A percentile compares a stretch with the other conserved stretches of the same genome.
Evolutionary conservation across 192 early-diverging fungal species (phyloP).

Genomic region (Thoreauomyces humboldtii): DNA sequence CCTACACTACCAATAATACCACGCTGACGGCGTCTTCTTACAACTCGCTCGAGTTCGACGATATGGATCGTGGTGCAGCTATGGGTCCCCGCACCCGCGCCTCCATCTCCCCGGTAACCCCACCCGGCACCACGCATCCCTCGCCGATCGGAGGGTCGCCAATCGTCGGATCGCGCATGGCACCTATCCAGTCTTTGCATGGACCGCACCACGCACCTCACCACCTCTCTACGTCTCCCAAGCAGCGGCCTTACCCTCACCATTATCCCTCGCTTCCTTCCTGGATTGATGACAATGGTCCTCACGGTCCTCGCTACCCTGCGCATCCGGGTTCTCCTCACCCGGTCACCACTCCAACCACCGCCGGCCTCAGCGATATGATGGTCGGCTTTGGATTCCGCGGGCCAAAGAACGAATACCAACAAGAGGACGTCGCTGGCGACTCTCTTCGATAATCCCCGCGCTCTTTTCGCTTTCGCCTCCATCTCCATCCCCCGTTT

Average conservation of each 20-base stretch:
- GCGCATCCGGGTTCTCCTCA: neutral
- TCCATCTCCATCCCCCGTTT: too few relatives aligned
- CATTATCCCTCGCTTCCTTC: constrained; percentile 6
- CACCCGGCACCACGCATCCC: neutral
- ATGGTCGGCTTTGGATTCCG: constrained; percentile 26
- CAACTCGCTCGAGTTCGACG: constrained; percentile 24
- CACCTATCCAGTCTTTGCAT: neutral
- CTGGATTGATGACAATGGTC: constrained; percentile 1
- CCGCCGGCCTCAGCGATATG: constrained; percentile 11
- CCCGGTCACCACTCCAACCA: constrained; percentile 2
- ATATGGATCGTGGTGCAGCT: constrained; percentile 1
- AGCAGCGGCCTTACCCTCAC: neutral
- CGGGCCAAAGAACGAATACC: neutral
- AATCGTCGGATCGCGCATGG: neutral
- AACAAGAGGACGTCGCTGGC: neutral
- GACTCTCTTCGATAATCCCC: neutral
- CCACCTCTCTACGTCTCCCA: neutral
- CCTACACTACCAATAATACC: constrained; percentile 15
- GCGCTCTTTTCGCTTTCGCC: neutral
- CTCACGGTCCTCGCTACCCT: neutral
- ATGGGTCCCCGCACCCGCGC: neutral
- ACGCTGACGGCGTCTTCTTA: constrained; percentile 22
- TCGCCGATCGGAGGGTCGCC: neutral
- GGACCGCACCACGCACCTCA: neutral
- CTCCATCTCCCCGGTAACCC: neutral